phyloP scores from a whole-genome alignment of 176 grass and related monocot species.

The Hyparrhenia diplandra region DNA sequence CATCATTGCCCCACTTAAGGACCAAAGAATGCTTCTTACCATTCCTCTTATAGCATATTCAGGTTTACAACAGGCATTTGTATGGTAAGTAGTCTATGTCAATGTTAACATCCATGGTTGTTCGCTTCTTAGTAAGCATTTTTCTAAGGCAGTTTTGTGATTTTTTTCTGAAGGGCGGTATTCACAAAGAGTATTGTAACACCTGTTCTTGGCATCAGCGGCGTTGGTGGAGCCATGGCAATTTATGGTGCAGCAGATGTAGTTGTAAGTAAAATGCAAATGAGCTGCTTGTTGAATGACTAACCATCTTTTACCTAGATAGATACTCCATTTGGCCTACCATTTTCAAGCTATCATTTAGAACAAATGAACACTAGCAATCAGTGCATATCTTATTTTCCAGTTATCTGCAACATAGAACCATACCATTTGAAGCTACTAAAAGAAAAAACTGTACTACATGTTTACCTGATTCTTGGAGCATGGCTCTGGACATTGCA shows the following conservation, averaged over 20 bases:
- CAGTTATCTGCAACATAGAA: neutral
- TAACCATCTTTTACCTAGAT: neutral
- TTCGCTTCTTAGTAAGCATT: conserved; percentile 13
- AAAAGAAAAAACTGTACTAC: neutral
- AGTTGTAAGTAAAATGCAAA: conserved; percentile 52
- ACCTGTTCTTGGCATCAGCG: conserved; percentile 89
- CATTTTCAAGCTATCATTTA: too few relatives aligned
- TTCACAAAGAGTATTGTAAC: conserved; percentile 93
- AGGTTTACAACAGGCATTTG: conserved; percentile 95
- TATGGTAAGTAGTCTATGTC: conserved; percentile 57
- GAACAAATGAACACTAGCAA: too few relatives aligned
- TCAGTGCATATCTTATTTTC: neutral
- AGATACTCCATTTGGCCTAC: neutral
- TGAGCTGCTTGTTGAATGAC: neutral
- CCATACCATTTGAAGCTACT: neutral
- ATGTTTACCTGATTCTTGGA: conserved; percentile 17
- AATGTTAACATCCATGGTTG: neutral
- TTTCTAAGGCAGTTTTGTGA: neutral
- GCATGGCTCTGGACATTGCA: conserved; percentile 31
- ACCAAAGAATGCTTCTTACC: conserved; percentile 78
- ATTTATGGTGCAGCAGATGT: conserved; percentile 94
- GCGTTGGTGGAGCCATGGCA: conserved; percentile 95
- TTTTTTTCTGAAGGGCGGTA: conserved; percentile 59
- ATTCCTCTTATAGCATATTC: conserved; percentile 92
- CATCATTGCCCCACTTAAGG: conserved; percentile 67